Conservation (phyloP, 345 rosid genomes). For the Moricandia arvensis region DNA sequence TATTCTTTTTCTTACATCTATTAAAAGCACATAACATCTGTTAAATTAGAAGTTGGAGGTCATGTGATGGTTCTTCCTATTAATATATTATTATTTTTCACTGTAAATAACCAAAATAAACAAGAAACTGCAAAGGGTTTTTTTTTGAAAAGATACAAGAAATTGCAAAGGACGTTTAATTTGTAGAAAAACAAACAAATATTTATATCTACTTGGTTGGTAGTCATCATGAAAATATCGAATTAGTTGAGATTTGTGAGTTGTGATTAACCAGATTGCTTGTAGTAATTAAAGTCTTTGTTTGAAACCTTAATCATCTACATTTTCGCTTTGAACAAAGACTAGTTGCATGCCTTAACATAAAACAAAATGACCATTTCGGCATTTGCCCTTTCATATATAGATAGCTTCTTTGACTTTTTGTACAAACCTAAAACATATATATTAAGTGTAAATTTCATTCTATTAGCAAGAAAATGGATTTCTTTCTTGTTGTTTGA, state of each 20-base stretch:
- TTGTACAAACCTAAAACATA: background rate
- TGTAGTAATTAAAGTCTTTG: background rate
- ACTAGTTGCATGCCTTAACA: background rate
- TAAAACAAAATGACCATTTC: background rate
- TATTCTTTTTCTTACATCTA: background rate
- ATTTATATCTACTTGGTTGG: background rate
- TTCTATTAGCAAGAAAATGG: background rate
- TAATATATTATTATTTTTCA: background rate
- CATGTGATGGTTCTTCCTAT: background rate
- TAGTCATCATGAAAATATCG: no score
- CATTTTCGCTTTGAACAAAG: background rate
- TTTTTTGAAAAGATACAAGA: background rate
- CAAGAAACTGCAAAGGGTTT: background rate
- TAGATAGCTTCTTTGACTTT: background rate
- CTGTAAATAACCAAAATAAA: background rate
- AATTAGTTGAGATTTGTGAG: background rate
- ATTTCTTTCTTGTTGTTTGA: background rate
- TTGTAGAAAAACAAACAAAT: background rate
- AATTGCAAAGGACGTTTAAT: background rate
- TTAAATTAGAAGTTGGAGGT: background rate
- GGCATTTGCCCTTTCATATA: background rate
- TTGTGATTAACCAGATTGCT: slow-evolving; percentile 3
- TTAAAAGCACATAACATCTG: background rate
- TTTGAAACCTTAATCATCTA: background rate
- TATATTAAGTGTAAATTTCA: background rate